Percentiles rank a stretch among this genome's conserved stretches.
Evolutionary conservation across 2,329 filamentous ascomycete genomes (phyloP).

Genomic region (Amylocarpus encephaloides): DNA sequence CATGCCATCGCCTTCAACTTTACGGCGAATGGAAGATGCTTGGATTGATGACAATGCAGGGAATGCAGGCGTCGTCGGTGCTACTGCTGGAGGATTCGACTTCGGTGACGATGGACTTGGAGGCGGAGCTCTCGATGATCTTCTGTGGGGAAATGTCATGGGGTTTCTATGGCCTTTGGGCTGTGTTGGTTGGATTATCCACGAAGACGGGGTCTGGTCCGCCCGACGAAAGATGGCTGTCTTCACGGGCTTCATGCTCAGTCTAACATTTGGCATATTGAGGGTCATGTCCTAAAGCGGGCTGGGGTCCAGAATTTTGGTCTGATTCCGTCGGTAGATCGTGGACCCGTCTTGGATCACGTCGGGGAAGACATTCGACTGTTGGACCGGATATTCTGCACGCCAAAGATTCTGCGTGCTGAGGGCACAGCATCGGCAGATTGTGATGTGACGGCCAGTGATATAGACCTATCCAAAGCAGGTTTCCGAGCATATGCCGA

Average conservation of each 20-base stretch:
- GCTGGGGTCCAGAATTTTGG: neutral
- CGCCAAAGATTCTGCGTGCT: too few species aligned
- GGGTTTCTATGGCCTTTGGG: conserved; percentile 95
- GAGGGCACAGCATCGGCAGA: too few species aligned
- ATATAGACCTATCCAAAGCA: too few species aligned
- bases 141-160: conserved; percentile 81
- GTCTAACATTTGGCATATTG: conserved; percentile 68
- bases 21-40: conserved; percentile 75
- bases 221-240: conserved; percentile 81
- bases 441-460: too few species aligned
- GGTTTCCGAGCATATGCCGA: too few species aligned
- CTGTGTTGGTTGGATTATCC: conserved; percentile 74
- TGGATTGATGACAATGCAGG: conserved; percentile 73
- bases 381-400: too few species aligned
- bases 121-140: conserved; percentile 61
- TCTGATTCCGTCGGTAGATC: neutral
- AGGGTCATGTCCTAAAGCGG: conserved; percentile 26
- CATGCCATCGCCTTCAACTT: conserved; percentile 71
- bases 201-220: conserved; percentile 83
- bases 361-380: too few species aligned
- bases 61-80: conserved; percentile 31
- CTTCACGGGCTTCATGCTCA: conserved; percentile 74
- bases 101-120: conserved; percentile 33
- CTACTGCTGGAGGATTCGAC: conserved; percentile 34
- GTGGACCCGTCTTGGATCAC: too few species aligned